These are phyloP conservation scores for Carpinus fangiana DNA, from an alignment of 306 rosid genomes.

Conservation along the genomic window DNA sequence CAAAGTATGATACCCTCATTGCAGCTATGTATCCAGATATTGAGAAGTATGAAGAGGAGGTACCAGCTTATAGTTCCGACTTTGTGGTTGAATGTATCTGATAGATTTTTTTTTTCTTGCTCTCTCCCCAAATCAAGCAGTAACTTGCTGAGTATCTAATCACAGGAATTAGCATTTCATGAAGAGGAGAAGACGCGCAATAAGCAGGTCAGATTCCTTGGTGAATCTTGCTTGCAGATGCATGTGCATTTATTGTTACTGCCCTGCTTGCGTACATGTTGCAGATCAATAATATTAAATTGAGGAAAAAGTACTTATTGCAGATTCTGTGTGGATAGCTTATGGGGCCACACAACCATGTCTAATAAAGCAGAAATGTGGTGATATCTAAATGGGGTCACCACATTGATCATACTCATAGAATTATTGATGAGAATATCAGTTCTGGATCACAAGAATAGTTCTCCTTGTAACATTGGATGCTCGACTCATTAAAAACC, in stretches of 20 bases:
- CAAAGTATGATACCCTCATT: conserved; percentile 87
- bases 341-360: neutral
- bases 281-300: neutral
- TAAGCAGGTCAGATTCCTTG: conserved; percentile 68
- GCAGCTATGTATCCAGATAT: conserved; percentile 86
- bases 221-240: conserved; percentile 30
- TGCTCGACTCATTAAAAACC: neutral
- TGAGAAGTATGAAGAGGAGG: conserved; percentile 93
- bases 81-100: conserved; percentile 2
- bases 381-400: too few relatives aligned
- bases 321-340: neutral
- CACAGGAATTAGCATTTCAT: conserved; percentile 85
- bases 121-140: conserved; percentile 16
- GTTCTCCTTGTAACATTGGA: neutral
- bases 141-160: conserved; percentile 31
- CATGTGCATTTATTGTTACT: neutral
- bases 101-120: neutral
- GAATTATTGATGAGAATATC: neutral
- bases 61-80: conserved; percentile 39
- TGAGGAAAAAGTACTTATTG: neutral
- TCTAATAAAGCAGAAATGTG: neutral
- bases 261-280: neutral
- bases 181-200: conserved; percentile 93
- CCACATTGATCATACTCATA: neutral
- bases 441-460: neutral